Percentiles rank a stretch among this genome's conserved stretches.
Conservation (phyloP, 805 yeast genomes). For the Barnettozyma siamensis region DNA sequence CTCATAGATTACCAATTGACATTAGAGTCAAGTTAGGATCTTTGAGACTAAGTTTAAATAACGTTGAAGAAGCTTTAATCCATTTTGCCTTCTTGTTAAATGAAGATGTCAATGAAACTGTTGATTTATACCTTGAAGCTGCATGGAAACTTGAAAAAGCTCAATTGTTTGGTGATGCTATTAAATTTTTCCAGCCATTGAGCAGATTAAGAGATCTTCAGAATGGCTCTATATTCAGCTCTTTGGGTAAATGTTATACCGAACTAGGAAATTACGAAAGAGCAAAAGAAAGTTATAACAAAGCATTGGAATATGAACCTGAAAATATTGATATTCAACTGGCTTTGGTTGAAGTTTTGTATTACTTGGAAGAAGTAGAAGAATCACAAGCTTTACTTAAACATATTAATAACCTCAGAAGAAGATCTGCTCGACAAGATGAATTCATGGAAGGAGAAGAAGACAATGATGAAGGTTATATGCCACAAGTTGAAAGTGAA, state of each 20-base stretch:
- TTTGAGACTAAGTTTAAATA: conserved; percentile 59
- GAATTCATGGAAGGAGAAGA: conserved; percentile 10
- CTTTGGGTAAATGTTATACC: conserved; percentile 72
- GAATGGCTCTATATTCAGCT: conserved; percentile 39
- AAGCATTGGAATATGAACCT: conserved; percentile 51
- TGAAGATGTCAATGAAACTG: conserved; percentile 52
- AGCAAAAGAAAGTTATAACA: conserved; percentile 55
- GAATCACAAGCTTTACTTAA: conserved; percentile 48
- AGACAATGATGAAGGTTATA: conserved; percentile 15
- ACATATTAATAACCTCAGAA: conserved; percentile 45
- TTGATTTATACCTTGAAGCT: conserved; percentile 71
- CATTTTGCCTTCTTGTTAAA: conserved; percentile 61
- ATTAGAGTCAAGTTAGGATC: conserved; percentile 77
- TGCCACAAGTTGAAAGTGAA: conserved; percentile 6
- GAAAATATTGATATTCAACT: conserved; percentile 67
- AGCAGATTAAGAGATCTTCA: conserved; percentile 47
- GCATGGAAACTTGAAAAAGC: conserved; percentile 67
- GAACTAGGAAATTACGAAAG: conserved; percentile 64
- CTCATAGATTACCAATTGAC: conserved; percentile 69
- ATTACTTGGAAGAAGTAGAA: conserved; percentile 54
- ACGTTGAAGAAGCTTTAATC: conserved; percentile 60
- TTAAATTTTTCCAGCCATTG: conserved; percentile 56
- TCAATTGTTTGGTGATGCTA: conserved; percentile 71
- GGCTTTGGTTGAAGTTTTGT: conserved; percentile 76
- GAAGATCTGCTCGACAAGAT: conserved; percentile 15